phyloP scores from a whole-genome alignment of 371 early-diverging fungal genomes.

The Mortierella sp. region DNA sequence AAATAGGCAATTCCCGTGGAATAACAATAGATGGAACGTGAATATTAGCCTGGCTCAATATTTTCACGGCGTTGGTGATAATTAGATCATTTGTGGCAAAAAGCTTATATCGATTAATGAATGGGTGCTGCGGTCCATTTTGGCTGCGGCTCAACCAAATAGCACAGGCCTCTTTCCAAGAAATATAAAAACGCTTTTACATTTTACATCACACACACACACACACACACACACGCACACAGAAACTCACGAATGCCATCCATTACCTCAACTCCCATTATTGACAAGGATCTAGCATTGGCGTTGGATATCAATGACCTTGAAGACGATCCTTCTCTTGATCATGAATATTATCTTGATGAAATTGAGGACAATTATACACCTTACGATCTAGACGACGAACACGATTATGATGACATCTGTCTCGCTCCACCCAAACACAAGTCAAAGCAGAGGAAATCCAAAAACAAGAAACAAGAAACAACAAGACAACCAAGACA shows the following conservation, averaged over 20 bases:
- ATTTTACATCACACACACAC: too few species aligned
- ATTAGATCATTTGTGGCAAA: too few species aligned
- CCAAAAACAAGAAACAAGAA: neutral
- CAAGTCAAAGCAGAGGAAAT: conserved; percentile 8
- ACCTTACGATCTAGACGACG: too few species aligned
- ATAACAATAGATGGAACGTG: too few species aligned
- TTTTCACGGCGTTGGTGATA: neutral
- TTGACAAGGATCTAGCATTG: conserved; percentile 2
- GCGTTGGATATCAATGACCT: neutral
- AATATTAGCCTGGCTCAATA: neutral
- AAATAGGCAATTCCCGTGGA: too few species aligned
- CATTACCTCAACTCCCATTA: neutral
- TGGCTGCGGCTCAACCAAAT: neutral
- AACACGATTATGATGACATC: neutral
- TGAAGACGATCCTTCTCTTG: neutral
- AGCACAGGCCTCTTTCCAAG: neutral
- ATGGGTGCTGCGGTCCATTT: neutral
- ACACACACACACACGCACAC: neutral
- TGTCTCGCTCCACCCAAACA: neutral
- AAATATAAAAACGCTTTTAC: neutral
- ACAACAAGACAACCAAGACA: neutral
- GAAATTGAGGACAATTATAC: too few species aligned
- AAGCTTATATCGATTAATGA: too few species aligned
- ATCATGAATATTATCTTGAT: too few species aligned
- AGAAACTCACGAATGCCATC: neutral